Evolutionary conservation across 2,329 filamentous ascomycete genomes (phyloP).

Genomic region (Trichoderma hamatum): DNA sequence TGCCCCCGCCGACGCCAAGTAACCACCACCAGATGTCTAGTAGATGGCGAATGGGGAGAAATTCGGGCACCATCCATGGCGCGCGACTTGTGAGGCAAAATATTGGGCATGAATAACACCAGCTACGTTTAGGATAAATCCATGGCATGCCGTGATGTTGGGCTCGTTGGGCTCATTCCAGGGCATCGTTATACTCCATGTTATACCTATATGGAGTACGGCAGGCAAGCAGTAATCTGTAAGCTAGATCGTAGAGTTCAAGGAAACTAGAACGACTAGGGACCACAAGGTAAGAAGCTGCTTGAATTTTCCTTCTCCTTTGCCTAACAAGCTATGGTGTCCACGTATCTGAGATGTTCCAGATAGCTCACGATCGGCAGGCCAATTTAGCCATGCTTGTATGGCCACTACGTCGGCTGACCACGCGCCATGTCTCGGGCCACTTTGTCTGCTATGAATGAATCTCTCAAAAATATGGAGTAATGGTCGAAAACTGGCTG

Average conservation of each 20-base stretch:
- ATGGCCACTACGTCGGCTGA: conserved; percentile 7
- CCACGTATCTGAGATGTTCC: not conserved
- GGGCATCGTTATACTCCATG: not conserved
- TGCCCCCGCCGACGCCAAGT: conserved; percentile 2
- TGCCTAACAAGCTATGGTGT: not conserved
- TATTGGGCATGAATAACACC: conserved; percentile 3
- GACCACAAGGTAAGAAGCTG: not conserved
- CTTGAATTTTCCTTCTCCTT: too few relatives aligned
- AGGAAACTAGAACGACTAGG: not conserved
- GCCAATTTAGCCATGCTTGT: not conserved
- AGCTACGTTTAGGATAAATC: not conserved
- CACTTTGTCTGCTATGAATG: not conserved
- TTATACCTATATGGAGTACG: too few relatives aligned
- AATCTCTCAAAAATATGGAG: not conserved
- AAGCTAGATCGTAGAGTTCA: not conserved
- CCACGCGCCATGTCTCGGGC: conserved; percentile 12
- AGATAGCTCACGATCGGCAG: not conserved
- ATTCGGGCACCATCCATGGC: not conserved
- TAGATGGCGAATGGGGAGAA: not conserved
- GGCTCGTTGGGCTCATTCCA: conserved; percentile 10
- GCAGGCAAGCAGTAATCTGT: not conserved
- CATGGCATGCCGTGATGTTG: not conserved
- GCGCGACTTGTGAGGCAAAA: not conserved
- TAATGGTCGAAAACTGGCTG: not conserved
- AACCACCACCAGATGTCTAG: not conserved